Evolutionary conservation across 1,139 yeast genomes (phyloP).

Genomic region (Saccharomyces hybrid): DNA sequence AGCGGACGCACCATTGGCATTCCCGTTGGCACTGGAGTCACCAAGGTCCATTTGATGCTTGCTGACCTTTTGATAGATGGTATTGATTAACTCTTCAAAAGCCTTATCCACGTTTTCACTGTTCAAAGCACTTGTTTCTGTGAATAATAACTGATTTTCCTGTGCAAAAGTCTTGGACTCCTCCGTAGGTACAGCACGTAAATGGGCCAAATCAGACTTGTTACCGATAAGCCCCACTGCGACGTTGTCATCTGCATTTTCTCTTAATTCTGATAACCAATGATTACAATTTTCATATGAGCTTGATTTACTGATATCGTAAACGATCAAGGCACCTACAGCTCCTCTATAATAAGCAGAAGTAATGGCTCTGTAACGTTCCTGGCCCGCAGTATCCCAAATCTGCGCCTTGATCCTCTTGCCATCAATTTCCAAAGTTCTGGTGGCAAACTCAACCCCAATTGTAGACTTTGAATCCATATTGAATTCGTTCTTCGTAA

Average conservation of each 20-base stretch:
- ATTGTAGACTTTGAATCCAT: slow-evolving; percentile 90
- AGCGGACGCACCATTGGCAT: slow-evolving; percentile 10
- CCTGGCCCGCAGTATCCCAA: slow-evolving; percentile 99
- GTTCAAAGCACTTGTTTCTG: slow-evolving; percentile 92
- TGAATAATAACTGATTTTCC: slow-evolving; percentile 83
- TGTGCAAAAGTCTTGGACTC: slow-evolving; percentile 94
- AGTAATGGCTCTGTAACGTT: slow-evolving; percentile 94
- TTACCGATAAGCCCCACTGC: slow-evolving; percentile 95
- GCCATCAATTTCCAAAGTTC: slow-evolving; percentile 91
- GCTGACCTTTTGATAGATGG: slow-evolving; percentile 87
- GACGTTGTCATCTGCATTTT: slow-evolving; percentile 94
- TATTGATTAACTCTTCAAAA: slow-evolving; percentile 84
- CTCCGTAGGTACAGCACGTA: slow-evolving; percentile 95
- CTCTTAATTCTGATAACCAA: slow-evolving; percentile 93
- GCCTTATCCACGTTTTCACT: slow-evolving; percentile 93
- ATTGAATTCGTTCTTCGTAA: slow-evolving; percentile 92
- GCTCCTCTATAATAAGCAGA: slow-evolving; percentile 98
- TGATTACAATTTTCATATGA: slow-evolving; percentile 88
- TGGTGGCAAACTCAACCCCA: slow-evolving; percentile 96
- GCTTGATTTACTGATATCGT: slow-evolving; percentile 90
- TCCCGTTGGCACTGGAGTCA: slow-evolving; percentile 36
- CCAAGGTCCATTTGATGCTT: slow-evolving; percentile 79
- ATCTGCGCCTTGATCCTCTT: slow-evolving; percentile 95
- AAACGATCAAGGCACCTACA: slow-evolving; percentile 91
- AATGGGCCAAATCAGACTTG: slow-evolving; percentile 90